A percentile compares a stretch with the other conserved stretches of the same genome.
phyloP scores from a whole-genome alignment of 2,329 filamentous ascomycete species.

The Metarhizium brunneum region DNA sequence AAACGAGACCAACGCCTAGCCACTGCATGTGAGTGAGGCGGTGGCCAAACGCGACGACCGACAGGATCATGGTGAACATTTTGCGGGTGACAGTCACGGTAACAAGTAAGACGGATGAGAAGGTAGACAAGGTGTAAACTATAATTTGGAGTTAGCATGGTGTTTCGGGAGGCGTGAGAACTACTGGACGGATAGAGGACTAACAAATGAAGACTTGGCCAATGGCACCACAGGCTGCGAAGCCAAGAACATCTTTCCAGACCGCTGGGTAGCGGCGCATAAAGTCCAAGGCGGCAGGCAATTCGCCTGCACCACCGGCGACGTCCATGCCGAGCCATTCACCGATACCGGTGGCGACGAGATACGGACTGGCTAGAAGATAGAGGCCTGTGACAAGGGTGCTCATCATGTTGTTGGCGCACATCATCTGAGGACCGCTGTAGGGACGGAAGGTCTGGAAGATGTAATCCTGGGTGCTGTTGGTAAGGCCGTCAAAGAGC shows the following conservation, averaged over 20 bases:
- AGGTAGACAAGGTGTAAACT: slow-evolving; percentile 88
- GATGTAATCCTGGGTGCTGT: slow-evolving; percentile 93
- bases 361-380: slow-evolving; percentile 67
- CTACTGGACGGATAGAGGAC: slow-evolving; percentile 13
- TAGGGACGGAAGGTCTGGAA: slow-evolving; percentile 74
- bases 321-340: slow-evolving; percentile 59
- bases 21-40: slow-evolving; percentile 81
- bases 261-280: slow-evolving; percentile 71
- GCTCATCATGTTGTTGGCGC: slow-evolving; percentile 84
- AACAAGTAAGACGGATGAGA: slow-evolving; percentile 84
- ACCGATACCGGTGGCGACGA: slow-evolving; percentile 59
- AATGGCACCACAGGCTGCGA: slow-evolving; percentile 81
- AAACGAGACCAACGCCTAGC: slow-evolving; percentile 85
- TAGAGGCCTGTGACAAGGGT: slow-evolving; percentile 70
- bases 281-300: slow-evolving; percentile 71
- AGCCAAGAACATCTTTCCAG: slow-evolving; percentile 80
- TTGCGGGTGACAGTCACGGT: slow-evolving; percentile 97
- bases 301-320: slow-evolving; percentile 61
- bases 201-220: slow-evolving; percentile 92
- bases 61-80: slow-evolving; percentile 98
- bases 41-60: slow-evolving; percentile 91
- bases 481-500: slow-evolving; percentile 91
- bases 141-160: slow-evolving; percentile 10
- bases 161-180: background rate
- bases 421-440: slow-evolving; percentile 98